Evolutionary conservation across 2,329 filamentous ascomycete species (phyloP), one percentile per base, ranked within the genome.

Genomic region (Botrytis elliptica): DNA sequence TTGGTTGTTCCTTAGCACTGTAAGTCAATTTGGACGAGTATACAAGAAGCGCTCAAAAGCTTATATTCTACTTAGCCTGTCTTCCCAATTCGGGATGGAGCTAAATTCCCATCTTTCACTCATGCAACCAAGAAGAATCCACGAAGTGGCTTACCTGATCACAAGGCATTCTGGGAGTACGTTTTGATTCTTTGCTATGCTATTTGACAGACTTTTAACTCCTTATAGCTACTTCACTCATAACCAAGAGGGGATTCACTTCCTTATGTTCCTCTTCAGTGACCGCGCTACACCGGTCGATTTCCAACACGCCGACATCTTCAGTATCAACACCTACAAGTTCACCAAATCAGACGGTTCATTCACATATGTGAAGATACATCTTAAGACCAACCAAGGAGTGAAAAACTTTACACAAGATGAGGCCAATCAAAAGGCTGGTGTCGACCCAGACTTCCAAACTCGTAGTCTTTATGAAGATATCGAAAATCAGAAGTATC

Each of bases 81-180:
- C 25, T 64, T 64, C 3, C 62, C 62, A 29, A 64, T 64, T 44
- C 62, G 62, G 16, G 62, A 93, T 75, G 89, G 91, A 0, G 86
- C 89, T 76, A 92, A 93, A 81, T 93, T 92, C 80, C 91, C 91
- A 46, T 84, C 90, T 79, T 90, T 92, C 79, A 92, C 92, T 70
- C 90, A 92, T 80, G 91, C 90, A 0, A 91, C 93, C 80, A 93
- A 93, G 85, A 86, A 90, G 38, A 85, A 93, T 78, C 91, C 91
- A 44, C 7, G 62, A 64, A 64, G 62, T 64, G 62, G 62, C 5
- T 29, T 64, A 44, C 62, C 62, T 22, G 62, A 64, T 29, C 62
- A 64, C 16, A 64, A 64, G n/a, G 62, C 40, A 44, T 64, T 64
- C 4, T 44, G 62, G 38, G 67, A 59, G 67, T 59, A 29, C 9